A percentile compares a stretch with the other conserved stretches of the same genome.
Evolutionary conservation across 1,139 yeast genomes (phyloP).

Genomic region (Saccharomyces hybrid): DNA sequence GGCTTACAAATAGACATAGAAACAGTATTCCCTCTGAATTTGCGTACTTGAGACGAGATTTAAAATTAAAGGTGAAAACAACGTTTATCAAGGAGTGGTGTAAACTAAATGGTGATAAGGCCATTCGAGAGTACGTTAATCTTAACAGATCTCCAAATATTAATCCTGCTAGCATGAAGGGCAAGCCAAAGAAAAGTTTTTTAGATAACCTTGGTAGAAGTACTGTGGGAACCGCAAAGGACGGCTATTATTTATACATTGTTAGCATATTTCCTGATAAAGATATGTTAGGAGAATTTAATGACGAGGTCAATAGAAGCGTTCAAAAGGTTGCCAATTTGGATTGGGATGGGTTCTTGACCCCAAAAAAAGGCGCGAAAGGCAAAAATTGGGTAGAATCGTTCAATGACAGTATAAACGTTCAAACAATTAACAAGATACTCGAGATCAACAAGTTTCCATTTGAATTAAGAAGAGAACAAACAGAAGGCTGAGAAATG

Average conservation of each 20-base stretch:
- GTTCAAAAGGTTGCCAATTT: slow-evolving; percentile 29
- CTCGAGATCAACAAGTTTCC: slow-evolving; percentile 18
- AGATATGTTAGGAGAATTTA: slow-evolving; percentile 32
- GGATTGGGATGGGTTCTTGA: slow-evolving; percentile 15
- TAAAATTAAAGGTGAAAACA: slow-evolving; percentile 38
- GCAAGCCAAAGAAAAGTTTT: not conserved
- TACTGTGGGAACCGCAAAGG: slow-evolving; percentile 27
- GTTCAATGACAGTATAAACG: slow-evolving; percentile 27
- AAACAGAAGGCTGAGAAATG: not conserved
- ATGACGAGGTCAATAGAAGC: slow-evolving; percentile 31
- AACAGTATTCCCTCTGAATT: slow-evolving; percentile 35
- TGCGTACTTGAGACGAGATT: slow-evolving; percentile 34
- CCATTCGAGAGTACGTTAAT: slow-evolving; percentile 12
- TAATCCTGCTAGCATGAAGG: slow-evolving; percentile 8
- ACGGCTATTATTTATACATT: slow-evolving; percentile 43
- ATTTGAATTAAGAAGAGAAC: slow-evolving; percentile 2
- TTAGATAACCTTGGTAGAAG: slow-evolving; percentile 11
- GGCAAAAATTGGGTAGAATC: slow-evolving; percentile 26
- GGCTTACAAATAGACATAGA: not conserved
- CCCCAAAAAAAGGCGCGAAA: slow-evolving; percentile 2
- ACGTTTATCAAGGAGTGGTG: slow-evolving; percentile 31
- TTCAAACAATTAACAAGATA: slow-evolving; percentile 17
- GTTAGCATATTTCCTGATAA: slow-evolving; percentile 37
- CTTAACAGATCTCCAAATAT: not conserved
- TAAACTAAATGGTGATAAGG: slow-evolving; percentile 17